Conservation (phyloP, 2,329 filamentous ascomycete species). For the Helminthosporium solani region DNA sequence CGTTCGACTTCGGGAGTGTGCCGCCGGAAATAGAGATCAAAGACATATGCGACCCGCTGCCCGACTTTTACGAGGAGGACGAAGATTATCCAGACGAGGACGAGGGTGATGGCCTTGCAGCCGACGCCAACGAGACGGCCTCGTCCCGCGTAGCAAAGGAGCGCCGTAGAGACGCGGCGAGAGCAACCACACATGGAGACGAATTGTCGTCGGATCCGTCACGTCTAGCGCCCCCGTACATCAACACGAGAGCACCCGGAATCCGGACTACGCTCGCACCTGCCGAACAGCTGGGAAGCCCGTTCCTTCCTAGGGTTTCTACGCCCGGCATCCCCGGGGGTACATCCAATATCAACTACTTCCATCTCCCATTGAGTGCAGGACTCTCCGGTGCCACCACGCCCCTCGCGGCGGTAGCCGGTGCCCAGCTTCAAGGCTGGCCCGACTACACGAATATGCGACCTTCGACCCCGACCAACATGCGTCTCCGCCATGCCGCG, state of each 20-base stretch:
- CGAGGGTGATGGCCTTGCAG: conserved; percentile 34
- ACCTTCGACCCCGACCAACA: conserved; percentile 36
- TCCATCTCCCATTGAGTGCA: conserved; percentile 72
- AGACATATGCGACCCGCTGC: conserved; percentile 91
- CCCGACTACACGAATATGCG: conserved; percentile 37
- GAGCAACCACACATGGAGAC: conserved; percentile 16
- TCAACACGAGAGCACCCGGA: conserved; percentile 27
- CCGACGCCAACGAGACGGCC: conserved; percentile 26
- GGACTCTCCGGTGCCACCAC: conserved; percentile 75
- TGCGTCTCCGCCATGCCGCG: conserved; percentile 39
- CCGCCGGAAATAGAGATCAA: conserved; percentile 87
- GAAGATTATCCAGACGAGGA: conserved; percentile 63
- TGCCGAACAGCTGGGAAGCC: conserved; percentile 39
- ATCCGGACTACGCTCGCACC: conserved; percentile 33
- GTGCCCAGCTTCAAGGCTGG: conserved; percentile 63
- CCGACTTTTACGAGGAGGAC: conserved; percentile 92
- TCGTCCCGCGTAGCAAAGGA: conserved; percentile 38
- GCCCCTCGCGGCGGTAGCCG: conserved; percentile 75
- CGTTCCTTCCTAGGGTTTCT: conserved; percentile 47
- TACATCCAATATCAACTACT: conserved; percentile 77
- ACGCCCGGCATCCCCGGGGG: conserved; percentile 66
- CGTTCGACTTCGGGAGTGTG: conserved; percentile 86
- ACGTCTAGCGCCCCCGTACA: conserved; percentile 25
- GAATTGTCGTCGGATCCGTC: conserved; percentile 18
- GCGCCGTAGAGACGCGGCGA: conserved; percentile 28